Evolutionary conservation across 352 stramenopile species (phyloP).

Genomic region (Phytopythium oedochilum): DNA sequence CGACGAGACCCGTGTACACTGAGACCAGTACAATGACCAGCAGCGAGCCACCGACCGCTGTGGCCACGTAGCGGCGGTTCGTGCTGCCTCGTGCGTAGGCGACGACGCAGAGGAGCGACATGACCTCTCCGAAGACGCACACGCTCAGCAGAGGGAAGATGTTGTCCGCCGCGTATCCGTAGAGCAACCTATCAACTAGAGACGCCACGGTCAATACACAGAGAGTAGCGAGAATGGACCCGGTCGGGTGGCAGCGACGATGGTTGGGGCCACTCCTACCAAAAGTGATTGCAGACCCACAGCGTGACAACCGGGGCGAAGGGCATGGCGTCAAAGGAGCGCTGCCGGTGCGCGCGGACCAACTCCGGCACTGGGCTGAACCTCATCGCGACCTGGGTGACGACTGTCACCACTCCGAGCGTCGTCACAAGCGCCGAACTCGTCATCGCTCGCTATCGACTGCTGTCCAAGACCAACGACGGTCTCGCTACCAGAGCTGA

Average conservation of each 20-base stretch:
- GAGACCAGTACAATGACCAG: slow-evolving; percentile 11
- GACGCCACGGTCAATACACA: no score
- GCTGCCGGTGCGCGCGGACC: slow-evolving; percentile 13
- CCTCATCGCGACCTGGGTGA: slow-evolving; percentile 14
- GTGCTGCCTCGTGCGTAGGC: slow-evolving; percentile 18
- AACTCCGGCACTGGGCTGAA: slow-evolving; percentile 21
- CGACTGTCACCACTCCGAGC: slow-evolving; percentile 19
- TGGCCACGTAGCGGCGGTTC: slow-evolving; percentile 14
- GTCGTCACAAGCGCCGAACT: slow-evolving; percentile 16
- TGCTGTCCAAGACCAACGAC: no score
- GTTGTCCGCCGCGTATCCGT: slow-evolving; percentile 18
- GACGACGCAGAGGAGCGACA: slow-evolving; percentile 12
- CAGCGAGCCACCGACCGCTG: slow-evolving; percentile 1
- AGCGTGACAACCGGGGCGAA: slow-evolving; percentile 17
- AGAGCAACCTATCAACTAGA: slow-evolving; percentile 20
- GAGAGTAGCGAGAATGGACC: no score
- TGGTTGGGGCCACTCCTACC: slow-evolving; percentile 11
- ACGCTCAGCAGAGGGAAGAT: slow-evolving; percentile 23
- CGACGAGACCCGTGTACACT: slow-evolving; percentile 16
- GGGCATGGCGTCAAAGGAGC: slow-evolving; percentile 15
- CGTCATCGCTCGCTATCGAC: slow-evolving; percentile 3
- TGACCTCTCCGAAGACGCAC: slow-evolving; percentile 17
- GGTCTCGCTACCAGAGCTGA: no score
- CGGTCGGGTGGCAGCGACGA: not conserved
- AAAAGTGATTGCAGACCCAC: slow-evolving; percentile 23